phyloP scores from a whole-genome alignment of 345 rosid species.

The Eucalyptus cloeziana region DNA sequence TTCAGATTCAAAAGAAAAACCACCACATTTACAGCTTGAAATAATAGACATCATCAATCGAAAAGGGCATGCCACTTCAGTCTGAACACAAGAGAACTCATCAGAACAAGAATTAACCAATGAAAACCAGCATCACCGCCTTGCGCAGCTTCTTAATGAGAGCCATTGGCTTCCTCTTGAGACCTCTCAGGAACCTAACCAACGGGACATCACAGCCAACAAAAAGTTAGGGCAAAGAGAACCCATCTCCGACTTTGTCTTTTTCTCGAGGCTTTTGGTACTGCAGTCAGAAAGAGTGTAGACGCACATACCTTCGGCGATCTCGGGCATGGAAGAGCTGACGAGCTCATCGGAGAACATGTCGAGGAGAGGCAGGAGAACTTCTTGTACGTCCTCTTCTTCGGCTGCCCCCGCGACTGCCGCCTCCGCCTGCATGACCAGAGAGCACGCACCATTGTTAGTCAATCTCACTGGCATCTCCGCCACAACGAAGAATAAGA shows the following conservation, averaged over 20 bases:
- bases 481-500: background rate
- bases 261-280: background rate
- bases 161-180: slow-evolving; percentile 79
- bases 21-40: background rate
- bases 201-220: background rate
- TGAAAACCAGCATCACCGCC: slow-evolving; percentile 30
- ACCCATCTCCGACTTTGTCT: background rate
- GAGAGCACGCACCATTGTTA: background rate
- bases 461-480: background rate
- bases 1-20: background rate
- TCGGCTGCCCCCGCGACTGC: slow-evolving; percentile 16
- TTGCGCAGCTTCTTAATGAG: slow-evolving; percentile 64
- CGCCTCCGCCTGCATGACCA: background rate
- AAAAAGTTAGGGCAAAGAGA: background rate
- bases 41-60: background rate
- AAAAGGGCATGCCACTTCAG: background rate
- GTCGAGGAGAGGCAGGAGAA: slow-evolving; percentile 57
- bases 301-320: slow-evolving; percentile 56
- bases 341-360: slow-evolving; percentile 91
- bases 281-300: background rate
- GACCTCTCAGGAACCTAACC: slow-evolving; percentile 78
- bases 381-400: slow-evolving; percentile 52
- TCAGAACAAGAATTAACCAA: background rate
- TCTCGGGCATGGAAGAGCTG: slow-evolving; percentile 74
- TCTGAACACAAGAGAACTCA: background rate